Conservation (phyloP, 2,329 filamentous ascomycete species). For the Apiospora arundinis region DNA sequence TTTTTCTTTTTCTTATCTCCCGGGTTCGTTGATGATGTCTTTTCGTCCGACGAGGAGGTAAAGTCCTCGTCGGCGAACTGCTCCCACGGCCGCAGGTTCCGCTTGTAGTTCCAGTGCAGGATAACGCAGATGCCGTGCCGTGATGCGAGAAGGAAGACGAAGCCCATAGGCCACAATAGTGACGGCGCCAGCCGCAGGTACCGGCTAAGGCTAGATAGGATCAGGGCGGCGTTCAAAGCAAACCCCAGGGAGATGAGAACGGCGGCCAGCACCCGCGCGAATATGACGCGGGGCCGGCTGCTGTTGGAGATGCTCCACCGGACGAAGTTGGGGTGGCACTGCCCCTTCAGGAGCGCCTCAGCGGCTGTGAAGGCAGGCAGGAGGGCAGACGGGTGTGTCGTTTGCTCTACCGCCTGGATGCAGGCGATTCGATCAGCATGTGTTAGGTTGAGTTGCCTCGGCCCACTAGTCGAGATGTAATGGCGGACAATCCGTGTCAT, state of each 20-base stretch:
- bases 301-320: slow-evolving; percentile 46
- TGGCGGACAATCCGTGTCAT: slow-evolving; percentile 44
- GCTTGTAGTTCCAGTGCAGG: slow-evolving; percentile 39
- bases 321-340: slow-evolving; percentile 48
- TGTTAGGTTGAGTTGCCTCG: slow-evolving; percentile 46
- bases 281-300: slow-evolving; percentile 42
- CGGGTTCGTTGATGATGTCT: neutral
- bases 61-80: slow-evolving; percentile 29
- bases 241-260: slow-evolving; percentile 35
- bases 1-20: neutral
- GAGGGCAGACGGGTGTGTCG: slow-evolving; percentile 53
- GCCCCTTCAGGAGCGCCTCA: slow-evolving; percentile 44
- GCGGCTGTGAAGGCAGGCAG: slow-evolving; percentile 45
- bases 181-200: slow-evolving; percentile 39
- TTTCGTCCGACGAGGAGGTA: slow-evolving; percentile 23
- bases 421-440: slow-evolving; percentile 46
- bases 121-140: slow-evolving; percentile 45
- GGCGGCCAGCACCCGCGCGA: slow-evolving; percentile 36
- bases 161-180: slow-evolving; percentile 44
- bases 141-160: slow-evolving; percentile 43
- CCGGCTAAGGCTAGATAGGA: slow-evolving; percentile 37
- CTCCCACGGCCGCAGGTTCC: slow-evolving; percentile 50
- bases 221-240: slow-evolving; percentile 40
- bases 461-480: slow-evolving; percentile 45
- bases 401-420: slow-evolving; percentile 47